phyloP scores from a whole-genome alignment of 208 protist species.

The Leishmania mexicana region DNA sequence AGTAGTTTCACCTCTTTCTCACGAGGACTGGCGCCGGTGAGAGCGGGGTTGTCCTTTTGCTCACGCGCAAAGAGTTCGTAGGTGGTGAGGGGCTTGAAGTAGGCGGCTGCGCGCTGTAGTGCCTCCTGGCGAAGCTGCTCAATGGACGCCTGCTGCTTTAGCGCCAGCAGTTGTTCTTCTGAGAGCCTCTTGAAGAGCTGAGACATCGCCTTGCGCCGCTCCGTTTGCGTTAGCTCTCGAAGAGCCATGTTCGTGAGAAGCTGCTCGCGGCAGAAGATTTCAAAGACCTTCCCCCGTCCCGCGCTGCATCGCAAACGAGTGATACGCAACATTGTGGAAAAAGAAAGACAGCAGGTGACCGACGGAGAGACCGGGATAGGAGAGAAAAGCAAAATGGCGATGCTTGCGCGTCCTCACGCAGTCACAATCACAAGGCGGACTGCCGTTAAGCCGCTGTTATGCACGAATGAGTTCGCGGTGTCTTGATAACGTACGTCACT shows the following conservation, averaged over 20 bases:
- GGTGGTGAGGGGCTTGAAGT: constrained; percentile 30
- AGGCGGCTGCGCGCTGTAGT: constrained; percentile 16
- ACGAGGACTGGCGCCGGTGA: constrained; percentile 43
- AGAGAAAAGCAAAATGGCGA: neutral
- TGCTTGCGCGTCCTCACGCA: neutral
- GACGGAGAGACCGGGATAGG: neutral
- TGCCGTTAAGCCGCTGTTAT: neutral
- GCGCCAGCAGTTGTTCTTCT: constrained; percentile 24
- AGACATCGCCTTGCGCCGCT: constrained; percentile 40
- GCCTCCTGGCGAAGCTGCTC: constrained; percentile 26
- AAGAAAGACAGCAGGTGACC: neutral
- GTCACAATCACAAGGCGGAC: neutral
- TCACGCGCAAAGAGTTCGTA: constrained; percentile 73
- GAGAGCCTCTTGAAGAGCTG: constrained; percentile 53
- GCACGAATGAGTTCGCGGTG: neutral
- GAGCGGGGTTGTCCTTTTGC: constrained; percentile 61
- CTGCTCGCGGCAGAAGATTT: constrained; percentile 64
- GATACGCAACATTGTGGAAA: constrained; percentile 31
- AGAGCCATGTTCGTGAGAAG: constrained; percentile 42
- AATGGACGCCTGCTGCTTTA: constrained; percentile 38
- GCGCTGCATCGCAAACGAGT: constrained; percentile 10
- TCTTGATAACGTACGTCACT: neutral
- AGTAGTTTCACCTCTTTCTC: constrained; percentile 59
- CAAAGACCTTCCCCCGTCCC: constrained; percentile 44
- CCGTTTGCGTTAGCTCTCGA: constrained; percentile 36